Evolutionary conservation across 2,329 filamentous ascomycete species (phyloP).

Genomic region (Capronia americana): DNA sequence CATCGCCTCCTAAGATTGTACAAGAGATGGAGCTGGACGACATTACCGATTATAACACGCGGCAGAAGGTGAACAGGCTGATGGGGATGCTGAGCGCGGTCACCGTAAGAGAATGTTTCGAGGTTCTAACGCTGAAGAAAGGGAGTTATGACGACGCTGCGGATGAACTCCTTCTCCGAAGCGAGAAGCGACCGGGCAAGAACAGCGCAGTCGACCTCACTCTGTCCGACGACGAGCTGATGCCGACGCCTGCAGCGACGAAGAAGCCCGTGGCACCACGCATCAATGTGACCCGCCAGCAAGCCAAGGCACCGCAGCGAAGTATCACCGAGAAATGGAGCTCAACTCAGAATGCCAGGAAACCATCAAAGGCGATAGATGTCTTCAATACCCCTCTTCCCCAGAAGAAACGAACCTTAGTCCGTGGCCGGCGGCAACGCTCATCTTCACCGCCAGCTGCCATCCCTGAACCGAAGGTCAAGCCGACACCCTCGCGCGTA

Average conservation of each 20-base stretch:
- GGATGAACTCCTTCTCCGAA: constrained; percentile 51
- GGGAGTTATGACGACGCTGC: constrained; percentile 64
- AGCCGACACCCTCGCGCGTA: constrained; percentile 20
- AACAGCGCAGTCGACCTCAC: constrained; percentile 41
- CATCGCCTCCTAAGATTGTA: constrained; percentile 19
- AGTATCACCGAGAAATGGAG: constrained; percentile 67
- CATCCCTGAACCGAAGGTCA: constrained; percentile 39
- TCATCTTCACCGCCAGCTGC: constrained; percentile 40
- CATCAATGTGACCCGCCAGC: constrained; percentile 44
- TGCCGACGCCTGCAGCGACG: constrained; percentile 42
- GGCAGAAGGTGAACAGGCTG: constrained; percentile 61
- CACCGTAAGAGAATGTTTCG: constrained; percentile 55
- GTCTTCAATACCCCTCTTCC: constrained; percentile 39
- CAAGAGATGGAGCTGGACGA: constrained; percentile 54
- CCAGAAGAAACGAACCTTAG: constrained; percentile 50
- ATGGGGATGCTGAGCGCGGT: constrained; percentile 55
- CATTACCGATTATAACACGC: constrained; percentile 58
- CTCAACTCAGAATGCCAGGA: constrained; percentile 51
- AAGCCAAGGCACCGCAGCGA: constrained; percentile 60
- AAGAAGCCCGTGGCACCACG: constrained; percentile 46
- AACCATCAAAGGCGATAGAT: constrained; percentile 32
- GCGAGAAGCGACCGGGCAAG: constrained; percentile 43
- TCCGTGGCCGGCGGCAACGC: constrained; percentile 56
- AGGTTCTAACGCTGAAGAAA: constrained; percentile 57
- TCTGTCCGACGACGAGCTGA: constrained; percentile 53